Evolutionary conservation across 352 stramenopile species (phyloP), one percentile per base, ranked within the genome.

Genomic region (Phytophthora europaea): DNA sequence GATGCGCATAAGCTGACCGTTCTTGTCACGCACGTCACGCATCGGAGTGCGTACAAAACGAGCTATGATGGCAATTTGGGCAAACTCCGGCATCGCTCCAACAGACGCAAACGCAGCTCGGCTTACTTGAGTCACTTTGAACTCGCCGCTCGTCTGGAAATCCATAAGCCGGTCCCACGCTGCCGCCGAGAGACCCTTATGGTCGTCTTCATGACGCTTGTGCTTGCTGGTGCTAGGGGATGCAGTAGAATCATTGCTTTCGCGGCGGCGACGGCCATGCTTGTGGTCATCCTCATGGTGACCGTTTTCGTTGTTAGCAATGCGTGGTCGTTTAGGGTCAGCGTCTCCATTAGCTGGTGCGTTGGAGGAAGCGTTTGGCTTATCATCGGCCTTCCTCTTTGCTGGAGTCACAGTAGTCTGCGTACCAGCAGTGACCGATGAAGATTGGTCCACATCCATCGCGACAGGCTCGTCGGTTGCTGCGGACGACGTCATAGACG

Each of bases 121-220:
- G 64, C 86, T 94, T 18, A 96, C 83, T 79, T 96, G 87, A 7
- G 87, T 82, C 5, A 96, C 66, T 22, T 71, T 64, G 48, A 96
- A 96, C 22, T 91, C 82, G 28, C 78, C 73, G 1, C 56, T 78
- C 3, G 82, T 81, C 70, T 94, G 80, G 53, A 93, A 92, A 54
- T 94, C 88, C 77, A 91, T 84, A 6, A 96, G 79, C 4, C 87
- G 89, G 56, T 94, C 88, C 86, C 84, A 96, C 4, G 87, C 86
- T 7, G 84, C 79, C 47, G 84, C 78, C 28, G 81, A 72, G 7
- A 95, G 75, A 5, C 87, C 87, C 47, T 90, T 88, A 55, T 83
- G 76, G 40, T 89, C 78, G 20, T 83, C 73, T 31, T 76, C 48
- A 16, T 67, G 61, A 22, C 67, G 57, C 13, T 80, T 66, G 15